Base-by-base conservation (phyloP, 192 early-diverging fungal genomes). In the Coemansia sp. region DNA sequence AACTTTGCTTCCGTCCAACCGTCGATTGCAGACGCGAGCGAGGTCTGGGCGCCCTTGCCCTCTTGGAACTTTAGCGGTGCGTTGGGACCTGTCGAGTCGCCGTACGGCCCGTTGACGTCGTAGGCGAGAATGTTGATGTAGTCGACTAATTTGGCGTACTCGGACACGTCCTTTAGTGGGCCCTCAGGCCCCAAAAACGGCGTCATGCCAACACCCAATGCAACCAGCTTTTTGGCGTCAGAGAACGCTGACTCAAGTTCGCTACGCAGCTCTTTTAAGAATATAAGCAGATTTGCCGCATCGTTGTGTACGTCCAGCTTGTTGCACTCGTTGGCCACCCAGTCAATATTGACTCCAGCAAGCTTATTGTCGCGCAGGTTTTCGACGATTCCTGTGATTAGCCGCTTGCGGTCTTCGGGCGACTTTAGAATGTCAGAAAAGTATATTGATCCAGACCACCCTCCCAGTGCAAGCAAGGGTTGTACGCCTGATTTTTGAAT, bases 111-210 rank as follows among this genome's bases (percentile, higher is more conserved):
- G 47, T 86, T 73, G 31, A 82, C 78, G 67, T 88, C 89, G 62
- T 91, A 90, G 1, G 83, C 84, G 74, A 92, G 86, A 12, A 93
- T 60, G 45, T 88, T 88, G 51, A 91, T 85, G 45, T 84, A 84
- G 60, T 87, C 82, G 16, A 93, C 77, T 9, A 82, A 74, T 39
- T 75, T 76, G n/a, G 84, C 83, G 68, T 84, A 90, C 8, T 68
- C 84, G 39, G 84, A 77, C 7, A 88, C 82, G 21, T 90, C 84
- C 4, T 50, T 61, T 23, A 90, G 58, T 19, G 75, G 69, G 0
- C 87, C 83, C 9, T 68, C 61, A 19, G 82, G 70, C n/a, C 77
- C 82, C 6, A 77, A 67, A 59, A 88, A 88, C 1, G 89, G 83
- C 4, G 79, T 67, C 53, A 87, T 74, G 19, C 88, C 81, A 9